These are phyloP conservation scores for Phascolomyces articulosus DNA, from an alignment of 371 early-diverging fungal genomes.

Conservation along the genomic window DNA sequence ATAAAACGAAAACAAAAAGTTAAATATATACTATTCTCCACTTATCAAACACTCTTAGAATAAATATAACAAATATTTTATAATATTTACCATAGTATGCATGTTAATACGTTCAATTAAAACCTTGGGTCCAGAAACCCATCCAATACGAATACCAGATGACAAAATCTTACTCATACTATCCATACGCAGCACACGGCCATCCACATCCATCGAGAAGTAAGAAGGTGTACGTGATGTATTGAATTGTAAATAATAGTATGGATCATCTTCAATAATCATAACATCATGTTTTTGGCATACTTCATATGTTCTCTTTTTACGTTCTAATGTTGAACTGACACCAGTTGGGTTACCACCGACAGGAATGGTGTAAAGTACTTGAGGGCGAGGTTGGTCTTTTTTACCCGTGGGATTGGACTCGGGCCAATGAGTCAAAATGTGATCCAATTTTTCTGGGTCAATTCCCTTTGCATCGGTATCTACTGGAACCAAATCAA, in stretches of 20 bases:
- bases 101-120: conserved; percentile 73
- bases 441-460: conserved; percentile 49
- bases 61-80: too few species aligned
- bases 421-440: conserved; percentile 51
- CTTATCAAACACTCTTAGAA: too few species aligned
- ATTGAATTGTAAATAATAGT: conserved; percentile 64
- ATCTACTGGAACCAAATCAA: conserved; percentile 61
- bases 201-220: conserved; percentile 78
- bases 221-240: conserved; percentile 59
- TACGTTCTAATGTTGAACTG: conserved; percentile 64
- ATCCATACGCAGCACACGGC: conserved; percentile 82
- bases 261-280: conserved; percentile 85
- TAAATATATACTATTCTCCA: too few species aligned
- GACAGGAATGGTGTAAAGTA: conserved; percentile 65
- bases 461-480: conserved; percentile 61
- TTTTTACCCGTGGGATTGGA: conserved; percentile 30
- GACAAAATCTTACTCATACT: conserved; percentile 82
- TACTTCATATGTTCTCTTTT: conserved; percentile 64
- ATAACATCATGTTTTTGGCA: conserved; percentile 64
- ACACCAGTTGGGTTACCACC: conserved; percentile 82
- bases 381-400: conserved; percentile 50
- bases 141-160: conserved; percentile 79
- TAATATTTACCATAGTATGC: conserved; percentile 64
- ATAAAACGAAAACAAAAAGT: too few species aligned
- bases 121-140: conserved; percentile 72